Evolutionary conservation across 2,329 filamentous ascomycete species (phyloP).

Genomic region (Trichoderma sp.): DNA sequence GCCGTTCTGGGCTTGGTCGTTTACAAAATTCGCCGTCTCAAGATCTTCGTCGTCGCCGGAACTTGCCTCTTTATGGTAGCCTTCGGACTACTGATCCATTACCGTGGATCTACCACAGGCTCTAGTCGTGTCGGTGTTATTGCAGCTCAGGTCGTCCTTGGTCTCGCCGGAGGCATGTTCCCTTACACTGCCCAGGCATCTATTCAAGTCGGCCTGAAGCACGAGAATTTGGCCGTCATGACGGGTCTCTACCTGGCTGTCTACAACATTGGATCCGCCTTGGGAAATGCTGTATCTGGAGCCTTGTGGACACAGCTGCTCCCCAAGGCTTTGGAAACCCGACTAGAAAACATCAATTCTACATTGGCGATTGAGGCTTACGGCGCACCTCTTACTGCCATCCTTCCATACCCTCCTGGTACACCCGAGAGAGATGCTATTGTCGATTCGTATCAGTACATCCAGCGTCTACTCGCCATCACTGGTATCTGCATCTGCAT

Average conservation of each 20-base stretch:
- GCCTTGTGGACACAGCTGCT: constrained; percentile 61
- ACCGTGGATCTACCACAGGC: constrained; percentile 48
- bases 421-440: constrained; percentile 43
- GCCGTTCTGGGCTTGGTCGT: constrained; percentile 55
- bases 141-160: constrained; percentile 59
- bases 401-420: constrained; percentile 31
- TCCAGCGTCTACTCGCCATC: constrained; percentile 46
- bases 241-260: constrained; percentile 60
- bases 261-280: constrained; percentile 61
- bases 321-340: constrained; percentile 52
- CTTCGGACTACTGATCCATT: constrained; percentile 62
- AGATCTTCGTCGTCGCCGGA: constrained; percentile 60
- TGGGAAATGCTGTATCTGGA: constrained; percentile 59
- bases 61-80: constrained; percentile 61
- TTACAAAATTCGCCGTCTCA: constrained; percentile 56
- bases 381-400: constrained; percentile 20
- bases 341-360: constrained; percentile 38
- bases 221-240: constrained; percentile 59
- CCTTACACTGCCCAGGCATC: constrained; percentile 47
- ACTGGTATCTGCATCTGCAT: constrained; percentile 48
- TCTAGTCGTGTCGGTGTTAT: constrained; percentile 55
- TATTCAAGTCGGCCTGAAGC: constrained; percentile 41
- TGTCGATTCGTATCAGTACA: constrained; percentile 44
- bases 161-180: constrained; percentile 62
- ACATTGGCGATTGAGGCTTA: constrained; percentile 36